Evolutionary conservation across 2,329 filamentous ascomycete genomes (phyloP).

Genomic region (Whalleya microplaca): DNA sequence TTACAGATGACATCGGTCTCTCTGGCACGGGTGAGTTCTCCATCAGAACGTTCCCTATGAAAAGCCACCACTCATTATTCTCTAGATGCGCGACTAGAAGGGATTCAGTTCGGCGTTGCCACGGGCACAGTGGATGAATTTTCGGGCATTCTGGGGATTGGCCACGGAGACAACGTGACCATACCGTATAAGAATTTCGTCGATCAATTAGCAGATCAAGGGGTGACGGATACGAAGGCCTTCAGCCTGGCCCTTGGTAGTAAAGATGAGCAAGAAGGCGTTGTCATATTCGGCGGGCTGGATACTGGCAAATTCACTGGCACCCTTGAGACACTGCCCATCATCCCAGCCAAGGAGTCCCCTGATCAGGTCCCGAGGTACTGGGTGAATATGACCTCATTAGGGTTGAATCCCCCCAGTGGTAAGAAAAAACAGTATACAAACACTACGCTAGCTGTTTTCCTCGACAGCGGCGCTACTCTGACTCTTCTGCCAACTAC

Average conservation of each 20-base stretch:
- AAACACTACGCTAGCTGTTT: slow-evolving; percentile 54
- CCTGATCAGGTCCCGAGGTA: slow-evolving; percentile 58
- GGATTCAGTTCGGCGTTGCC: slow-evolving; percentile 71
- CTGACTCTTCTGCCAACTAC: slow-evolving; percentile 66
- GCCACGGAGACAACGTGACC: slow-evolving; percentile 59
- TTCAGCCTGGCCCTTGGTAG: slow-evolving; percentile 70
- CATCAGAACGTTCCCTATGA: background rate
- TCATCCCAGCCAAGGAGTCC: slow-evolving; percentile 58
- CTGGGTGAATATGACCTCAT: slow-evolving; percentile 53
- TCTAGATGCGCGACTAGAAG: slow-evolving; percentile 44
- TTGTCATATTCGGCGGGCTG: slow-evolving; percentile 69
- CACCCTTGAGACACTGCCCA: slow-evolving; percentile 60
- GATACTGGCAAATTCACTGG: slow-evolving; percentile 68
- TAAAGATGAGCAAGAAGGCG: slow-evolving; percentile 61
- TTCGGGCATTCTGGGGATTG: slow-evolving; percentile 73
- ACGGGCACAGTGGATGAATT: slow-evolving; percentile 51
- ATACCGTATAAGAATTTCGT: slow-evolving; percentile 55
- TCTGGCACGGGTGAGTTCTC: slow-evolving; percentile 39
- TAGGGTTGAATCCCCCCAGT: slow-evolving; percentile 47
- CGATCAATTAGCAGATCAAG: slow-evolving; percentile 53
- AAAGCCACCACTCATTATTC: slow-evolving; percentile 2
- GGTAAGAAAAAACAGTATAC: slow-evolving; percentile 40
- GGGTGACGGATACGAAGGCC: slow-evolving; percentile 61
- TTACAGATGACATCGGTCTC: slow-evolving; percentile 50
- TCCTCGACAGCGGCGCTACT: slow-evolving; percentile 73